Percentiles rank a stretch among this genome's conserved stretches.
Evolutionary conservation across 495 filamentous ascomycete genomes (phyloP).

Genomic region (Astrothelium macrocarpum): DNA sequence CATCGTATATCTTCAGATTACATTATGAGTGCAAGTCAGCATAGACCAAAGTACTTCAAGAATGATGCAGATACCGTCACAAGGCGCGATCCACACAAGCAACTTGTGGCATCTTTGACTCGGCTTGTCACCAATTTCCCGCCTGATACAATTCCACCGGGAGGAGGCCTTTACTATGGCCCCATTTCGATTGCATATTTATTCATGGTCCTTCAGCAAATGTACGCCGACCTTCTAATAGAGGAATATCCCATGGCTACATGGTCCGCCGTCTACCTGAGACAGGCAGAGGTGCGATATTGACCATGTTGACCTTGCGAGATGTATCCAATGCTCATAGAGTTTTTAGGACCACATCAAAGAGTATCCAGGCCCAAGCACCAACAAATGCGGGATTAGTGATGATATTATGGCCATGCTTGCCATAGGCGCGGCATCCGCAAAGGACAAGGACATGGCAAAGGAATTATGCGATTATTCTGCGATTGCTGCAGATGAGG

Average conservation of each 20-base stretch:
- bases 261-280: slow-evolving; percentile 39
- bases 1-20: background rate
- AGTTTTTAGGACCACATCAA: slow-evolving; percentile 33
- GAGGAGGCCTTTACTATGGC: slow-evolving; percentile 47
- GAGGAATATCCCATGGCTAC: slow-evolving; percentile 34
- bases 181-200: slow-evolving; percentile 52
- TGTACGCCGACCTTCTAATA: slow-evolving; percentile 40
- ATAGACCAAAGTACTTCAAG: slow-evolving; percentile 24
- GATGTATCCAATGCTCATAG: background rate
- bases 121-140: slow-evolving; percentile 32
- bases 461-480: slow-evolving; percentile 36
- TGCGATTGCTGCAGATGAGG: slow-evolving; percentile 30
- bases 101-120: slow-evolving; percentile 35
- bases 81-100: slow-evolving; percentile 30
- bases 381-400: slow-evolving; percentile 42
- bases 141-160: slow-evolving; percentile 27
- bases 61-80: slow-evolving; percentile 21
- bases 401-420: slow-evolving; percentile 47
- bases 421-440: slow-evolving; percentile 41
- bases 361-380: slow-evolving; percentile 32
- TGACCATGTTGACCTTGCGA: background rate
- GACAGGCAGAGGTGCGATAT: slow-evolving; percentile 19
- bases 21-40: slow-evolving; percentile 8
- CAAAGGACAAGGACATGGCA: slow-evolving; percentile 36
- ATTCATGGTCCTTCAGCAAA: slow-evolving; percentile 42